A percentile compares a stretch with the other conserved stretches of the same genome.
Evolutionary conservation across 2,329 filamentous ascomycete genomes (phyloP).

Genomic region (Aspergillus versicolor): DNA sequence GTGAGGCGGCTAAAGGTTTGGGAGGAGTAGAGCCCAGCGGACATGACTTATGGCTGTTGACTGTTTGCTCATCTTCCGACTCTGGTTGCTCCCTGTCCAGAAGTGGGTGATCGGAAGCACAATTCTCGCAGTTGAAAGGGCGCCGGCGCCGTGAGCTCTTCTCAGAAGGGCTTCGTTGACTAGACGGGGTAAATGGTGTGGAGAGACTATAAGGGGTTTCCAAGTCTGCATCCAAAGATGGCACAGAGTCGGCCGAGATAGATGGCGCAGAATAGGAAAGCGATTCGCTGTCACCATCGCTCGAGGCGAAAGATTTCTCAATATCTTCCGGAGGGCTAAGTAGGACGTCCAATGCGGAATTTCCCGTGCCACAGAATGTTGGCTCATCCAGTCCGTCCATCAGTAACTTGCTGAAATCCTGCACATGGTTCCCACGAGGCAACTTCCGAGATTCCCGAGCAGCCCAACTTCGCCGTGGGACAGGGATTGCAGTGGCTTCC

Average conservation of each 20-base stretch:
- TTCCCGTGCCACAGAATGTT: constrained; percentile 39
- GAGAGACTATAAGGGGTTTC: constrained; percentile 48
- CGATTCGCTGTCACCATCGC: constrained; percentile 46
- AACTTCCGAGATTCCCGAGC: constrained; percentile 40
- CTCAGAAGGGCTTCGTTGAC: constrained; percentile 37
- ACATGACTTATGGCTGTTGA: constrained; percentile 8
- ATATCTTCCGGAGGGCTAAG: constrained; percentile 53
- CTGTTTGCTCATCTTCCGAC: constrained; percentile 16
- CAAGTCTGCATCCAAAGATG: constrained; percentile 52
- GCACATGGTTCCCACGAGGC: constrained; percentile 42
- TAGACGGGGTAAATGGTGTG: constrained; percentile 42
- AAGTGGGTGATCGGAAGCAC: constrained; percentile 58
- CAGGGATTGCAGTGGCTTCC: constrained; percentile 60
- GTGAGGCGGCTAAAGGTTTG: constrained; percentile 27
- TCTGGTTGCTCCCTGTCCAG: constrained; percentile 39
- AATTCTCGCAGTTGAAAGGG: constrained; percentile 55
- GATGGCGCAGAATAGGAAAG: constrained; percentile 48
- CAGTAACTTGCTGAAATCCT: constrained; percentile 57
- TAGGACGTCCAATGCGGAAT: constrained; percentile 54
- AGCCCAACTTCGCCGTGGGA: constrained; percentile 44
- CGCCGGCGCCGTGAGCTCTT: constrained; percentile 49
- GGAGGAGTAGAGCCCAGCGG: constrained; percentile 12
- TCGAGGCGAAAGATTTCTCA: constrained; percentile 40
- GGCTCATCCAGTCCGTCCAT: constrained; percentile 53
- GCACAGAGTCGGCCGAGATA: constrained; percentile 58